Base-by-base conservation (phyloP, 768 basidiomycete species). In the Russula abietina region DNA sequence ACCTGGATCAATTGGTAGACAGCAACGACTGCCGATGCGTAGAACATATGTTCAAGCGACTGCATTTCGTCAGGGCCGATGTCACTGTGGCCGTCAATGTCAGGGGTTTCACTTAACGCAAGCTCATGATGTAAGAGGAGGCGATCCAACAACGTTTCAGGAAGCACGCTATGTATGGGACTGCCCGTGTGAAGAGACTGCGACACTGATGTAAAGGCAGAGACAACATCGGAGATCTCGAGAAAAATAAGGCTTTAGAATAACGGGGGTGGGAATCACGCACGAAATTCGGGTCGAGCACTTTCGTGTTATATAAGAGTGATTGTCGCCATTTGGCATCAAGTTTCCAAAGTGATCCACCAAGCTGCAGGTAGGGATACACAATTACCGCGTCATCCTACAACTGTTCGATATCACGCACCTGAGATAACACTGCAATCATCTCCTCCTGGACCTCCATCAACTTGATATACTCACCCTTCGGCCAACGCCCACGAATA, bases 271-370 rank as follows among this genome's bases (percentile, higher is more conserved):
- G 33, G 28, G 38, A 38, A n/a, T 3, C 48, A 11, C 53, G 74
- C 64, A 81, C 82, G 66, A 84, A 81, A 67, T 80, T 77, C 0
- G 84, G 83, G 69, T 85, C 81, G 38, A 85, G 74, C 57, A 81
- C 78, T 36, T 77, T 75, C 3, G 81, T 82, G 53, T 74, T 70
- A 38, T 77, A 75, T 0, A 80, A 70, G 52, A 82, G 73, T 5
- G 68, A 62, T 41, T 71, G 71, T 19, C 79, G 70, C 77, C 79
- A 79, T 24, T 70, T 66, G 0, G 73, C 73, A 28, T 80, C 75
- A 41, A 84, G 70, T 24, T 80, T 74, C 5, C 71, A 69, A 24
- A 83, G 74, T 1, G 82, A 73, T 7, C 75, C 74, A 1, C 72
- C 77, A 11, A 79, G 72, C 78, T 79, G 57, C 48, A 10, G 11